Base-by-base conservation (phyloP, 371 early-diverging fungal genomes). In the Rhizopus delemar region DNA sequence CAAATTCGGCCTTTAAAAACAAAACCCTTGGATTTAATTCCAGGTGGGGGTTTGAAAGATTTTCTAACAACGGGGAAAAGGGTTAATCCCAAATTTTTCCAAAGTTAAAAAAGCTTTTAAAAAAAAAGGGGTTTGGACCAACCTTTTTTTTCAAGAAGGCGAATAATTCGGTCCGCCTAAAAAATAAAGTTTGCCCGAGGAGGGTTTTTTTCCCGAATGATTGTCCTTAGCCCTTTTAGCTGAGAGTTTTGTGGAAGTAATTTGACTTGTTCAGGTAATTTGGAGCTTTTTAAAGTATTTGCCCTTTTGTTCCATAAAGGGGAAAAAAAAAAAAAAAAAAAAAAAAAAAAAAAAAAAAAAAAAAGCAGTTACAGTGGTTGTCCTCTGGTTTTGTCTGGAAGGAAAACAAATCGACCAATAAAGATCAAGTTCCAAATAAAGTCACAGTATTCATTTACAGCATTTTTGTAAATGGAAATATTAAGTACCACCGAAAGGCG, bases 141-240 rank as follows among this genome's bases (percentile, higher is more conserved):
- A 86, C 88, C 93, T 82, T 93, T 93, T 76, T 95, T 94, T 33
- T 93, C 93, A 45, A 96, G 75, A 31, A 93, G 84, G 33, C 95
- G 88, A 65, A 94, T 94, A 60, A 96, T 85, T 55, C 96, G 85
- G 80, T 96, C 94, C 36, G 93, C 86, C 75, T 93, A 91, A 71
- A 96, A 96, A 46, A 96, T 91, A 69, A 95, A 96, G 75, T 95
- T 94, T 50, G 87, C 84, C 38, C 96, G 89, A 65, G 78, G 69
- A 1, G 95, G 93, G 39, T 86, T 71, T 58, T 83, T 81, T 68
- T 87, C 82, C 46, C 96, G 85, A 62, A 96, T 92, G 36, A 95
- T 92, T 55, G 95, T 90, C 83, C 89, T 87, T 58, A 89, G 75
- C 5, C 88, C 90, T 73, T 86, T 86, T 49, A 92, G 83, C 69